Evolutionary conservation across 768 basidiomycete species (phyloP), one percentile per base, ranked within the genome.

Genomic region (Trametes sanguinea): DNA sequence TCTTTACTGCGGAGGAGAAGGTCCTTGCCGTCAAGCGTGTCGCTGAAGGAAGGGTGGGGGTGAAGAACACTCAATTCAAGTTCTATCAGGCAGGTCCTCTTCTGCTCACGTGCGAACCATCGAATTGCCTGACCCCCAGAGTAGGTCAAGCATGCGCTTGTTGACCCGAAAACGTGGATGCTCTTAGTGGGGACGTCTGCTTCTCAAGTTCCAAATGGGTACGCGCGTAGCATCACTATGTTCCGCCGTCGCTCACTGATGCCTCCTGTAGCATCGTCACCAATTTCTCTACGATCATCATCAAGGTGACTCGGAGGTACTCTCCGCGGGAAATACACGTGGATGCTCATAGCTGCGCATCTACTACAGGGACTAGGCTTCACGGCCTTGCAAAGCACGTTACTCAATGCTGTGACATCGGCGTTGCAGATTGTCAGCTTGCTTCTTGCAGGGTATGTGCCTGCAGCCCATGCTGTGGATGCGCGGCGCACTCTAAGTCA

Each of bases 11-110:
- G 14, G 64, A 74, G 27, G 69, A 78, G 55, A 75, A 71, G 57
- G 54, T 72, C 16, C 70, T 76, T 16, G 76, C 73, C 2, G 70
- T 76, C 32, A 73, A 75, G 63, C 72, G 77, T n/a, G 75, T 77
- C 2, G 74, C 77, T 1, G 66, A 65, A 35, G 74, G 57, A 6
- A 62, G 69, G 66, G 65, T 63, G 13, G 72, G 74, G 9, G 73
- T 69, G 35, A 77, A 78, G 66, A 75, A 75, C 60, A 76, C 69
- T 40, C 63, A 69, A 30, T 76, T 77, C 71, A 77, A 77, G 60
- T 48, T 51, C 45, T 73, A 73, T 48, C 77, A 78, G 62, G 69
- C 76, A 27, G 43, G 66, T 37, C 67, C 48, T 9, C 4, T 1
- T 22, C 40, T n/a, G 17, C 14, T 37, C 11, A 6, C 6, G 6